These are phyloP conservation scores for Rhypophila decipiens DNA, from an alignment of 495 filamentous ascomycete genomes.

Conservation along the genomic window DNA sequence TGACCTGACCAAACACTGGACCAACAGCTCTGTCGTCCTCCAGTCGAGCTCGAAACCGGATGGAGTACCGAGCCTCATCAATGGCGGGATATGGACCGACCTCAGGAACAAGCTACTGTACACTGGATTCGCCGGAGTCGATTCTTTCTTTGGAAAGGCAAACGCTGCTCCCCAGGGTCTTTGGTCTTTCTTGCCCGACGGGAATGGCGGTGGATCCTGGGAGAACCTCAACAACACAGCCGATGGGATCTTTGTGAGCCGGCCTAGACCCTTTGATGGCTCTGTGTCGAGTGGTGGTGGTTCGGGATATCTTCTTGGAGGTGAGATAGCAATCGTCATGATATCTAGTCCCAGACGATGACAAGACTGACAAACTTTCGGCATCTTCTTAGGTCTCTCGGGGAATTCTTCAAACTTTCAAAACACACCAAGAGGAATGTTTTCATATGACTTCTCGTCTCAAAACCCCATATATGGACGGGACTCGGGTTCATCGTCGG, in stretches of 20 bases:
- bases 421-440: slow-evolving; percentile 1
- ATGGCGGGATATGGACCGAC: slow-evolving; percentile 20
- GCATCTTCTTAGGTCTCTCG: too few relatives aligned
- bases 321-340: neutral
- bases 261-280: slow-evolving; percentile 11
- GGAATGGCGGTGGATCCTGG: slow-evolving; percentile 11
- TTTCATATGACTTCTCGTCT: slow-evolving; percentile 12
- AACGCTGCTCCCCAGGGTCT: slow-evolving; percentile 9
- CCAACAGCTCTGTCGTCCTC: slow-evolving; percentile 8
- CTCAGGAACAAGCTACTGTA: slow-evolving; percentile 10
- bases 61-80: slow-evolving; percentile 8
- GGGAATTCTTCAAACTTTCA: neutral
- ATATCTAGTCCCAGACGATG: neutral
- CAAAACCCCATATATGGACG: slow-evolving; percentile 1
- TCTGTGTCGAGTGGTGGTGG: slow-evolving; percentile 12
- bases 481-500: slow-evolving; percentile 1
- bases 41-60: slow-evolving; percentile 12
- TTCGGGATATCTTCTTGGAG: slow-evolving; percentile 15
- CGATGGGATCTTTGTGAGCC: slow-evolving; percentile 9
- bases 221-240: slow-evolving; percentile 15
- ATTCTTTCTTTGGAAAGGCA: slow-evolving; percentile 8
- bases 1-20: slow-evolving; percentile 15
- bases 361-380: neutral
- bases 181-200: slow-evolving; percentile 17
- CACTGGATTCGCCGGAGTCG: slow-evolving; percentile 16